Evolutionary conservation across 148 eudicot species (phyloP), one percentile per base, ranked within the genome.

Genomic region (Camellia japonica): DNA sequence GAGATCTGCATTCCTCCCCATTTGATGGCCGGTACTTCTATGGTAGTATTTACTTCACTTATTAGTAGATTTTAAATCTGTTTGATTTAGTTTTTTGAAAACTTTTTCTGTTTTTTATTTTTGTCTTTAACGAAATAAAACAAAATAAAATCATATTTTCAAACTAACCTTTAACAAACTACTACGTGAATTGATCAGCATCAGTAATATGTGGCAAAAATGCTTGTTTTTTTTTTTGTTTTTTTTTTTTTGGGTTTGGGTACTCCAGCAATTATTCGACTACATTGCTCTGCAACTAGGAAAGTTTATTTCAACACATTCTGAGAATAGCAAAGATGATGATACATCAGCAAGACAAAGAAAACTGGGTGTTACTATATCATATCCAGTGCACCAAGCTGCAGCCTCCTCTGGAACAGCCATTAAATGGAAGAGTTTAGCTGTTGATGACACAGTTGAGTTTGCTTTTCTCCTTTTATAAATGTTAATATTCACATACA

Each of bases 381-480:
- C 91, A 6, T 82, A 23, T 74, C 86, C 91, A 16, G 82, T 89
- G n/a, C 86, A 81, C 49, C 76, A 81, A 82, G 19, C 44, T 51
- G 75, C 85, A 51, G 73, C 75, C 6, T 68, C 82, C 41, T 74
- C 83, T 12, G 69, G 62, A 64, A 73, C 77, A 16, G 82, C 85
- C 56, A 69, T 82, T 63, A 88, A 84, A 69, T 90, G 93, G 90
- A 85, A 78, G 76, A 79, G 60, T 44, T 84, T 78, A 42, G 42
- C 84, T 2, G 73, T 81, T 52, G 85, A 83, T 60, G 85, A 86
- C 64, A 78, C 82, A 77, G 93, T 90, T 88, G 81, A 87, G 89
- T 85, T 55, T 43, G 20, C 38, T 30, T 51, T 55, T 61, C 49
- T 4, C 16, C 65, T 7, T 77, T 11, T 11, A 11, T 58, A 4